A percentile compares a stretch with the other conserved stretches of the same genome.
phyloP scores from a whole-genome alignment of 495 filamentous ascomycete species.

The Tuber aestivum region DNA sequence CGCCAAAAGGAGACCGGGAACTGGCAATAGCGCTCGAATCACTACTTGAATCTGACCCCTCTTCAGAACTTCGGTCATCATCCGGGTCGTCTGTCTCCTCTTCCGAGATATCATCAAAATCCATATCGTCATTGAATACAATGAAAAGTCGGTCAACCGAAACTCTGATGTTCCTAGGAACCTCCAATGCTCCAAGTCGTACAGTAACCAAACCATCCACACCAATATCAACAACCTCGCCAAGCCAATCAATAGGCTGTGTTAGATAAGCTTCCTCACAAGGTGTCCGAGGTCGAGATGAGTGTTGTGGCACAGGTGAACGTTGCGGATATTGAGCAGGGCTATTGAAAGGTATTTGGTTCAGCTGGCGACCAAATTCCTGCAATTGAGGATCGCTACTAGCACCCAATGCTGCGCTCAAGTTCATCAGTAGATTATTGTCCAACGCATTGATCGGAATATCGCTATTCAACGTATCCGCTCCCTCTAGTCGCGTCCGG shows the following conservation, averaged over 20 bases:
- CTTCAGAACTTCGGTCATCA: constrained; percentile 16
- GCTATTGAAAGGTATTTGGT: constrained; percentile 24
- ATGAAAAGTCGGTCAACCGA: constrained; percentile 48
- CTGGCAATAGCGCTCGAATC: constrained; percentile 23
- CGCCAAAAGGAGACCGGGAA: constrained; percentile 37
- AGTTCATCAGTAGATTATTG: constrained; percentile 27
- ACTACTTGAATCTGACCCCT: constrained; percentile 38
- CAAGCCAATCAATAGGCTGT: constrained; percentile 49
- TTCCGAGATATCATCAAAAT: constrained; percentile 37
- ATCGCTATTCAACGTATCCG: background rate
- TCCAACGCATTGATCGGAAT: constrained; percentile 12
- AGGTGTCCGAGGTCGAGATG: background rate
- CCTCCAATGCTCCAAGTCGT: constrained; percentile 49
- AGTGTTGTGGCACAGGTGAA: background rate
- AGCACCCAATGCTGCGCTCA: constrained; percentile 33
- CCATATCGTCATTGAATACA: constrained; percentile 43
- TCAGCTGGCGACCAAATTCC: constrained; percentile 30
- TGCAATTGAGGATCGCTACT: constrained; percentile 35
- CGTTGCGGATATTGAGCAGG: background rate
- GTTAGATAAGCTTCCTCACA: constrained; percentile 26
- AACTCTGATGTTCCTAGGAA: constrained; percentile 50
- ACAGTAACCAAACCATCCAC: constrained; percentile 53
- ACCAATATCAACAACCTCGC: constrained; percentile 53
- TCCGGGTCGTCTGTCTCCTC: constrained; percentile 26
- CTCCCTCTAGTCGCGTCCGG: background rate